These are phyloP conservation scores for Diacronema lutheri DNA, from an alignment of 78 protist species.

Conservation along the genomic window DNA sequence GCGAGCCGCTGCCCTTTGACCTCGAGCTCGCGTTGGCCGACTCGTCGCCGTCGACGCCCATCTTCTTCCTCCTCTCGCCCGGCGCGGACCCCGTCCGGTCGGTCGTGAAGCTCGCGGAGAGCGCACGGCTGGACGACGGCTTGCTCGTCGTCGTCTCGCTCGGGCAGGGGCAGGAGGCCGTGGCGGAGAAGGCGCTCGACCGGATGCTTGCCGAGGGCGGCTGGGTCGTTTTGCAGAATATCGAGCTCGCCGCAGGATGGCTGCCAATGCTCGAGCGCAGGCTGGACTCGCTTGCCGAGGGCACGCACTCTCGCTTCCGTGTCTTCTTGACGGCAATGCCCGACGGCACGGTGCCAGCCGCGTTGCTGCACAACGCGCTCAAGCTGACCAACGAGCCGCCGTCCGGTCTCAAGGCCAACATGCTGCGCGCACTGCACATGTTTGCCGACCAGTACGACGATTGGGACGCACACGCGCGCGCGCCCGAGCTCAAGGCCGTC, in stretches of 20 bases:
- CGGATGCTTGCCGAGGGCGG: constrained; percentile 26
- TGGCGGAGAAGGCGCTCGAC: constrained; percentile 65
- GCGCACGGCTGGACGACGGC: constrained; percentile 34
- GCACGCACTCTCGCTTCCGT: constrained; percentile 51
- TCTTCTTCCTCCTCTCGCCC: constrained; percentile 82
- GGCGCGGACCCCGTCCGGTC: constrained; percentile 80
- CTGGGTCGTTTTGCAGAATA: constrained; percentile 82
- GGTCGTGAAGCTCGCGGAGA: constrained; percentile 55
- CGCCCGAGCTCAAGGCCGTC: constrained; percentile 62
- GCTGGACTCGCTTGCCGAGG: constrained; percentile 44
- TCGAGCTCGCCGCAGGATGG: constrained; percentile 76
- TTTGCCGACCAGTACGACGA: constrained; percentile 40
- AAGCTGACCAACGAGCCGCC: constrained; percentile 93
- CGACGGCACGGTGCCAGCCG: constrained; percentile 42
- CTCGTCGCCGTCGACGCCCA: constrained; percentile 44
- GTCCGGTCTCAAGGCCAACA: constrained; percentile 34
- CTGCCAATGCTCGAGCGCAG: constrained; percentile 62
- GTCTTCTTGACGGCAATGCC: constrained; percentile 63
- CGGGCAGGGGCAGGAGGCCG: constrained; percentile 87
- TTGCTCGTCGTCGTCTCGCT: constrained; percentile 59
- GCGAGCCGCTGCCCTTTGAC: constrained; percentile 12
- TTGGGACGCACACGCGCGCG: constrained; percentile 33
- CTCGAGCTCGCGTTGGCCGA: constrained; percentile 50
- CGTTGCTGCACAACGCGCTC: constrained; percentile 51
- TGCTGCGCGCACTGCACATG: constrained; percentile 47